Evolutionary conservation across 2,329 filamentous ascomycete genomes (phyloP).

Genomic region (Aspergillus floridensis): DNA sequence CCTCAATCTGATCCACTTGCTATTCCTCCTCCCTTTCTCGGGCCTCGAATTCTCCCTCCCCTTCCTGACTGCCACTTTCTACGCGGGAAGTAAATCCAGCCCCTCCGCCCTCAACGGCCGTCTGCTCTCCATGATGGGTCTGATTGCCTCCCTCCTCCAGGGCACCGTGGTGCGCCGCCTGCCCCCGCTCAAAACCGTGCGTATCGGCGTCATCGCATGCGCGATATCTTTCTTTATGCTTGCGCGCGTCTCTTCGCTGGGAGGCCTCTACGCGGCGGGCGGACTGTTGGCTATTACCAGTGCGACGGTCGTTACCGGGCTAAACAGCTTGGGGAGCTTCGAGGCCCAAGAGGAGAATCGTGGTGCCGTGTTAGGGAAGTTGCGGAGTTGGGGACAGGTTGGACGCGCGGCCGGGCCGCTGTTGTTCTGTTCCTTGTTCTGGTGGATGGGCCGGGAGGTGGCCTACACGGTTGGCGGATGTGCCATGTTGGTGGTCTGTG

Average conservation of each 20-base stretch:
- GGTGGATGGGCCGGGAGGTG: conserved; percentile 89
- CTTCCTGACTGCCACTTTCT: conserved; percentile 96
- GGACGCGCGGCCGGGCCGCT: conserved; percentile 84
- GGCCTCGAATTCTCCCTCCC: conserved; percentile 97
- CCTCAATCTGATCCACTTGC: conserved; percentile 81
- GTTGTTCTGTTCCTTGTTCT: conserved; percentile 92
- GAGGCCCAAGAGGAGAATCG: conserved; percentile 78
- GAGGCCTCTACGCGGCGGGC: conserved; percentile 75
- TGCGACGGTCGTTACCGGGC: conserved; percentile 87
- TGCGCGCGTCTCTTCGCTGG: conserved; percentile 64
- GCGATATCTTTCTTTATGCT: conserved; percentile 78
- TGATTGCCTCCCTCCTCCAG: conserved; percentile 88
- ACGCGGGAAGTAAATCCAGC: conserved; percentile 60
- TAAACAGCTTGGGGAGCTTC: conserved; percentile 89
- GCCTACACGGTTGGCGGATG: conserved; percentile 79
- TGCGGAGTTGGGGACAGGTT: conserved; percentile 78
- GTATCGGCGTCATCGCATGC: conserved; percentile 74
- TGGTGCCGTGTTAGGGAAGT: conserved; percentile 79
- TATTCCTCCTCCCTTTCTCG: conserved; percentile 94
- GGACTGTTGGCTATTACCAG: conserved; percentile 84
- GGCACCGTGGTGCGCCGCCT: conserved; percentile 85
- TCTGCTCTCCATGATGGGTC: conserved; percentile 84
- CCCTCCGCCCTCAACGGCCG: conserved; percentile 74
- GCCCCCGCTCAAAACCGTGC: conserved; percentile 75
- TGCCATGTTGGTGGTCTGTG: conserved; percentile 73